Evolutionary conservation across 139 green algal species (phyloP).

Genomic region (Micromonas commoda): DNA sequence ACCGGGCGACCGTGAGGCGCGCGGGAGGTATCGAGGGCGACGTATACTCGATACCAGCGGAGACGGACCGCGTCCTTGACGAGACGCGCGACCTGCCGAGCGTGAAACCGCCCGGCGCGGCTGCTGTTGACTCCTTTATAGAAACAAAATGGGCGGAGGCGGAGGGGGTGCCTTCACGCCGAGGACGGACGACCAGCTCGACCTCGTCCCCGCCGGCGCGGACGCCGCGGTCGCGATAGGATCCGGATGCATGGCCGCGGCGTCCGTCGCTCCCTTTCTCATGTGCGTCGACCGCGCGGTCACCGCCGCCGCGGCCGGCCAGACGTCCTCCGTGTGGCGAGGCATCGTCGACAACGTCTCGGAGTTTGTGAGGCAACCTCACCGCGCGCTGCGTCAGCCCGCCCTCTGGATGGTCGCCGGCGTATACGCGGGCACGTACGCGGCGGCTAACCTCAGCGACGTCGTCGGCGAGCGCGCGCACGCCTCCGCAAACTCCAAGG

Average conservation of each 20-base stretch:
- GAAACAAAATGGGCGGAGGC: neutral
- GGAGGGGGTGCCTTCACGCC: neutral
- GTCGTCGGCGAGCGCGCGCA: neutral
- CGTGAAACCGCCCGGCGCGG: no score
- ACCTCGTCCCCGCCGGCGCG: neutral
- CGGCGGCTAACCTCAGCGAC: conserved; percentile 14
- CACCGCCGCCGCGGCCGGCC: neutral
- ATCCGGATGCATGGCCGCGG: neutral
- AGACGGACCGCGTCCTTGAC: no score
- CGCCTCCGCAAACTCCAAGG: neutral
- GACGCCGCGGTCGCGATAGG: neutral
- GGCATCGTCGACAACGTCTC: neutral
- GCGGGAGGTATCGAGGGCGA: no score
- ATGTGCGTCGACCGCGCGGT: neutral
- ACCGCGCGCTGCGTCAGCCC: neutral
- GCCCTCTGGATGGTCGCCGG: conserved; percentile 5
- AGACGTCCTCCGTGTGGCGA: neutral
- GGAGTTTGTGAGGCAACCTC: neutral
- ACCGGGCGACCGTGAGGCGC: no score
- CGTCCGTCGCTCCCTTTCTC: neutral
- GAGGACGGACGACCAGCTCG: neutral
- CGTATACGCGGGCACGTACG: conserved; percentile 13
- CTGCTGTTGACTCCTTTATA: no score
- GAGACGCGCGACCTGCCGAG: no score
- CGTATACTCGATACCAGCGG: no score